Conservation (phyloP, 208 protist genomes). For the Leishmania arabica region DNA sequence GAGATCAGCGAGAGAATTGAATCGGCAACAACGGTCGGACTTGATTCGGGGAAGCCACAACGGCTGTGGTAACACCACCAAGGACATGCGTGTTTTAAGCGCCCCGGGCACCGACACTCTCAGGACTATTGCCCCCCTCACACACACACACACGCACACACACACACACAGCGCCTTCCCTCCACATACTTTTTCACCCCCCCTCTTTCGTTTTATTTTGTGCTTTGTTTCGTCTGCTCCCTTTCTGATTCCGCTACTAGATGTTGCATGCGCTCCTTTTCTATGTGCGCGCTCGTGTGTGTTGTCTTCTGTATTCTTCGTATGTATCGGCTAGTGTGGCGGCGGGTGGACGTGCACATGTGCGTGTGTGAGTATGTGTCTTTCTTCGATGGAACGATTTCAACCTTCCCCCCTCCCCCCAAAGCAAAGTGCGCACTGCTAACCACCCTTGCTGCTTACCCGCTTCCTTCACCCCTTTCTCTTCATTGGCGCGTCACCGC, state of each 20-base stretch:
- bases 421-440: not conserved
- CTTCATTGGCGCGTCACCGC: not conserved
- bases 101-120: not conserved
- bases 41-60: not conserved
- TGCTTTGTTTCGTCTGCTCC: no score
- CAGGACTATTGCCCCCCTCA: not conserved
- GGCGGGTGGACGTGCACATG: not conserved
- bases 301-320: not conserved
- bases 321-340: not conserved
- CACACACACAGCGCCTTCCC: not conserved
- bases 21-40: not conserved
- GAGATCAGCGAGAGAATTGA: not conserved
- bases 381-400: not conserved
- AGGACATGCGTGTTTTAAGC: not conserved
- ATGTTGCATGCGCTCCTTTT: not conserved
- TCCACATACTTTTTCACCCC: no score
- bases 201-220: not conserved
- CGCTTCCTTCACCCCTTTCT: not conserved
- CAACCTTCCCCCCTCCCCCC: not conserved
- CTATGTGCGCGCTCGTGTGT: not conserved
- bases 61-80: not conserved
- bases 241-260: not conserved
- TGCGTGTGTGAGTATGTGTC: not conserved
- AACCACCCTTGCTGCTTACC: not conserved
- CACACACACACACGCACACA: not conserved